phyloP scores from a whole-genome alignment of 169 alveolate genomes.

The Hepatocystis sp. region DNA sequence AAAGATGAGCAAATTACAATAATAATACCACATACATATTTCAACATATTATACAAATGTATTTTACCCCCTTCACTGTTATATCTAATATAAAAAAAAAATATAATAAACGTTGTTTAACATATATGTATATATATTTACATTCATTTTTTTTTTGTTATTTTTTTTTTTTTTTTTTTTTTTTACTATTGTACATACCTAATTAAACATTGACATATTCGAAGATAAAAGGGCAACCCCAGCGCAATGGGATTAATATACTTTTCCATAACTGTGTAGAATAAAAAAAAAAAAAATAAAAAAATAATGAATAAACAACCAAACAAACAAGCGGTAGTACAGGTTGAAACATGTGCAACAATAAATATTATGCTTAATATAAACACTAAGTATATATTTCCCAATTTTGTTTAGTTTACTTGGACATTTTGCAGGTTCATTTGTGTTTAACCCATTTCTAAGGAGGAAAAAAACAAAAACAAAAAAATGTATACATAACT shows the following conservation, averaged over 20 bases:
- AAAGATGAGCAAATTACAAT: constrained; percentile 73
- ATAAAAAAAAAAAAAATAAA: not conserved
- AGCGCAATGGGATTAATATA: constrained; percentile 86
- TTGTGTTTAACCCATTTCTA: constrained; percentile 52
- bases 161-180: constrained; percentile 39
- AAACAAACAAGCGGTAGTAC: not conserved
- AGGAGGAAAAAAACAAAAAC: no score
- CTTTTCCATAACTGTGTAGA: constrained; percentile 68
- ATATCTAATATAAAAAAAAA: constrained; percentile 74
- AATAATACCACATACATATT: constrained; percentile 60
- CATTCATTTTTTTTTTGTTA: no score
- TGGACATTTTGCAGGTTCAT: constrained; percentile 56
- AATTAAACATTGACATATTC: constrained; percentile 88
- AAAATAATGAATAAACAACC: no score
- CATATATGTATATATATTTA: no score
- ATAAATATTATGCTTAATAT: no score
- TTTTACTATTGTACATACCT: constrained; percentile 68
- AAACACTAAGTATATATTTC: no score
- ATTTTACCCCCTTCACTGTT: constrained; percentile 65
- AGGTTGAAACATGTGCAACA: constrained; percentile 16
- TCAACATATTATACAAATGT: constrained; percentile 39
- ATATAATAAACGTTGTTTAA: constrained; percentile 27
- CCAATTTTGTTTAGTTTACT: constrained; percentile 16
- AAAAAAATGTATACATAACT: no score
- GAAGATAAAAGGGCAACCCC: constrained; percentile 87